Percentiles rank a stretch among this genome's conserved stretches.
phyloP scores from a whole-genome alignment of 805 yeast genomes.

The Cyberlindnera samutprakarnensis region DNA sequence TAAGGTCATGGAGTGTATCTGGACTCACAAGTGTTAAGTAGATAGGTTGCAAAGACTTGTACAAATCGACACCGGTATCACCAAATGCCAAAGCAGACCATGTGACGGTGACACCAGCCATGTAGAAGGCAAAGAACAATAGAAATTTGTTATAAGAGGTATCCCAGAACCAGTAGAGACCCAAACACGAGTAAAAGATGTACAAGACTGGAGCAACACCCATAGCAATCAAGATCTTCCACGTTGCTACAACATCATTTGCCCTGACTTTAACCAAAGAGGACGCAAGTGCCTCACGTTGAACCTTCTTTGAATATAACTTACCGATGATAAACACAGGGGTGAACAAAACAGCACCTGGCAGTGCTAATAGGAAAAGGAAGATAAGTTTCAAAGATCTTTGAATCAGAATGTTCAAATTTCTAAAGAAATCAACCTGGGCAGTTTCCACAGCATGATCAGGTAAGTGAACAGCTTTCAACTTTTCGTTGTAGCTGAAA shows the following conservation, averaged over 20 bases:
- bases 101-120: constrained; percentile 65
- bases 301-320: constrained; percentile 63
- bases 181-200: constrained; percentile 65
- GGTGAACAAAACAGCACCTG: constrained; percentile 81
- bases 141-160: constrained; percentile 24
- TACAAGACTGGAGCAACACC: constrained; percentile 86
- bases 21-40: constrained; percentile 58
- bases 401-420: constrained; percentile 43
- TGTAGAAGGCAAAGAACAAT: constrained; percentile 38
- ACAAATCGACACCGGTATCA: constrained; percentile 85
- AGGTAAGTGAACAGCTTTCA: constrained; percentile 55
- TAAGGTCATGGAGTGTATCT: constrained; percentile 48
- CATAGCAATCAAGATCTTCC: constrained; percentile 89
- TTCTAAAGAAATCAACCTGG: constrained; percentile 41
- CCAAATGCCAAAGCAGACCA: constrained; percentile 90
- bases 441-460: constrained; percentile 44
- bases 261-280: constrained; percentile 90
- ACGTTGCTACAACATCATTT: constrained; percentile 91
- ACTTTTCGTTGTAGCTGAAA: constrained; percentile 56
- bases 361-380: constrained; percentile 61
- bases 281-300: constrained; percentile 69
- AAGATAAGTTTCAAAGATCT: constrained; percentile 51
- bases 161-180: constrained; percentile 31
- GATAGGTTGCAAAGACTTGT: constrained; percentile 77
- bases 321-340: constrained; percentile 84